phyloP scores from a whole-genome alignment of 1,139 yeast species.

The Candida glucosophila region DNA sequence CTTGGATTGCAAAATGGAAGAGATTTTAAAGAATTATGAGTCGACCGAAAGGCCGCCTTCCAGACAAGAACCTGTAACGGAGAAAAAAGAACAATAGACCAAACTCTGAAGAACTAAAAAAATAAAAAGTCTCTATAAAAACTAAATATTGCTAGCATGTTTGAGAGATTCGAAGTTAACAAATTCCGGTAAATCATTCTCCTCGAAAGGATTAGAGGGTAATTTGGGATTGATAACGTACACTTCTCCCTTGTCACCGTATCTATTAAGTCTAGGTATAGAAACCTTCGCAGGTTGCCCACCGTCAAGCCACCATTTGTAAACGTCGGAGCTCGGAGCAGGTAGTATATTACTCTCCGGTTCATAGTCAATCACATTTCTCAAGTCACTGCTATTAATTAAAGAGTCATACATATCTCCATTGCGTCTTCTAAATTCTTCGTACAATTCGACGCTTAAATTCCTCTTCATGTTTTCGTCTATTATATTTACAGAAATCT shows the following conservation, averaged over 20 bases:
- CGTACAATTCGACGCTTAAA: constrained; percentile 55
- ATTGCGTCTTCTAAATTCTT: constrained; percentile 37
- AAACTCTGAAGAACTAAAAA: not conserved
- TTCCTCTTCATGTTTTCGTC: constrained; percentile 55
- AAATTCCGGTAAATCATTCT: constrained; percentile 27
- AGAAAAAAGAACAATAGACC: not conserved
- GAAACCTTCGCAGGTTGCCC: constrained; percentile 67
- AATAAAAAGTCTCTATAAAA: too few species aligned
- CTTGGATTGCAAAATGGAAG: constrained; percentile 36
- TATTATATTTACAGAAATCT: constrained; percentile 57
- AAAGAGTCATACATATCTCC: constrained; percentile 37
- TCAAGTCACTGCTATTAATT: constrained; percentile 20
- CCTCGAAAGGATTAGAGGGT: constrained; percentile 63
- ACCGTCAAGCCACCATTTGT: constrained; percentile 89
- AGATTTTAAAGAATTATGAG: constrained; percentile 32
- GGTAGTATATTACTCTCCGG: constrained; percentile 46
- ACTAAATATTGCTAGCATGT: not conserved
- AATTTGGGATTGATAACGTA: constrained; percentile 56
- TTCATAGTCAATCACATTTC: constrained; percentile 18
- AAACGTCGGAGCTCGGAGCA: constrained; percentile 76
- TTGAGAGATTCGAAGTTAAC: constrained; percentile 7
- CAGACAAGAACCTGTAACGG: constrained; percentile 2
- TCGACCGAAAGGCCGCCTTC: constrained; percentile 1
- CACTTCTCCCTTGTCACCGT: constrained; percentile 23
- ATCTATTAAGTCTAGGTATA: constrained; percentile 30